Base-by-base conservation (phyloP, 1,284 basidiomycete genomes). In the Vanrija sp. region DNA sequence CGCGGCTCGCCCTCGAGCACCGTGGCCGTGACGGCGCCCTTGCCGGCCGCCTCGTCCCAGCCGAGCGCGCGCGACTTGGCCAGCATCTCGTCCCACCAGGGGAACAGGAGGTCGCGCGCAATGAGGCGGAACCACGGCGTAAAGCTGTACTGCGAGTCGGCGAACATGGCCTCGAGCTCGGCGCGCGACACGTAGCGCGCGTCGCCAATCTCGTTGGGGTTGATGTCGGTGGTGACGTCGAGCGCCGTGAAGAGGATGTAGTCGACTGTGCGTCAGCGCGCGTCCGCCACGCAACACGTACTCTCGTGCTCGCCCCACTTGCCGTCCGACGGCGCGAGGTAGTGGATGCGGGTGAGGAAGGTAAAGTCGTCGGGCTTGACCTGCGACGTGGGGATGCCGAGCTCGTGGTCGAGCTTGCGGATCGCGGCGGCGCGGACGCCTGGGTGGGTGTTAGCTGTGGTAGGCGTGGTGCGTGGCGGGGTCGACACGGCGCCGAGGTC, bases 91-190 rank as follows among this genome's bases (percentile, higher is more conserved):
- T 93, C 88, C 96, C 96, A 99, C 96, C 96, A 98, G 15, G 90
- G 91, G 73, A 95, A 98, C 47, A 99, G 81, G 76, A 97, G 97
- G 71, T 96, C 90, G 8, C 93, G 84, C 2, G 92, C 93, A 67
- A 99, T 98, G 39, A 99, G 84, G 74, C 93, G 92, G 84, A 99
- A 99, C 96, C 96, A 99, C 0, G 96, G 96, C 4, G 96, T 99
- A 76, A 99, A 98, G 0, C 83, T 83, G 69, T 89, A 88, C 41
- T 78, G 79, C 22, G 85, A 70, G 62, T 90, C 85, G 44, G 87
- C 81, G 76, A 99, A 97, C 87, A 99, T 94, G 12, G 78, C 82
- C 71, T 90, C 85, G 45, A 99, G 79, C 75, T 98, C 95, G 1
- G 81, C 81, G 76, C 90, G 91, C 72, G 85, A 85, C 25, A 98